Percentiles rank a stretch among this genome's conserved stretches.
phyloP scores from a whole-genome alignment of 352 stramenopile species.

The Phytophthora fragariae region DNA sequence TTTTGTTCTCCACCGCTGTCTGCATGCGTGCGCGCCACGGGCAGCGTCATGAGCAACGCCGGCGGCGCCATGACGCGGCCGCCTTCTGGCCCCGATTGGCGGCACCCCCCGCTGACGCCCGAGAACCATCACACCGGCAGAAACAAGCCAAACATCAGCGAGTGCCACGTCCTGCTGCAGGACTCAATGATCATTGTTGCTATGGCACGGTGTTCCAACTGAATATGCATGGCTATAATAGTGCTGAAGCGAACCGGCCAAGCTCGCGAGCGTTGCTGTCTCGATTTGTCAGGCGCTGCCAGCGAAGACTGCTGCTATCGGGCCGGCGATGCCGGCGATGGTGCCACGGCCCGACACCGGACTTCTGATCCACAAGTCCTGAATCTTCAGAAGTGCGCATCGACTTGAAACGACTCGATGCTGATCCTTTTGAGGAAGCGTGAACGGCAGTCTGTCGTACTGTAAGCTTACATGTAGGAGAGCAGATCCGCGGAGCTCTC shows the following conservation, averaged over 20 bases:
- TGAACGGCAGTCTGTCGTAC: too few relatives aligned
- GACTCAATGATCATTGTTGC: too few relatives aligned
- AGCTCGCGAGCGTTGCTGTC: background rate
- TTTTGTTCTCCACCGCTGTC: conserved; percentile 31
- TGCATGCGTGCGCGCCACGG: conserved; percentile 11
- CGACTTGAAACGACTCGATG: too few relatives aligned
- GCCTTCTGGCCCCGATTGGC: conserved; percentile 25
- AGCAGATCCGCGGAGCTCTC: too few relatives aligned
- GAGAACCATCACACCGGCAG: conserved; percentile 18
- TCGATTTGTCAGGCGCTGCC: background rate
- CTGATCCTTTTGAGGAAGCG: too few relatives aligned
- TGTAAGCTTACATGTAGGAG: too few relatives aligned
- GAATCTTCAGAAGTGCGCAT: conserved; percentile 27
- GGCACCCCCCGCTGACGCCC: conserved; percentile 15
- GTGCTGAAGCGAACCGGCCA: too few relatives aligned
- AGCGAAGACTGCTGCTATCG: too few relatives aligned
- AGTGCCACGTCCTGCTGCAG: background rate
- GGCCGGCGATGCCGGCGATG: background rate
- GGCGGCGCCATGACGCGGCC: conserved; percentile 21
- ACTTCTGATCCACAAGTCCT: conserved; percentile 9
- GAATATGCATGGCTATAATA: too few relatives aligned
- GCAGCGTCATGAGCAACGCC: background rate
- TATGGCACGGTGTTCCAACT: too few relatives aligned
- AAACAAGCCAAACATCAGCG: conserved; percentile 21
- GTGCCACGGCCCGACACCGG: conserved; percentile 18